Base-by-base conservation (phyloP, 2,329 filamentous ascomycete genomes). In the Torrubiella hemipterigena region DNA sequence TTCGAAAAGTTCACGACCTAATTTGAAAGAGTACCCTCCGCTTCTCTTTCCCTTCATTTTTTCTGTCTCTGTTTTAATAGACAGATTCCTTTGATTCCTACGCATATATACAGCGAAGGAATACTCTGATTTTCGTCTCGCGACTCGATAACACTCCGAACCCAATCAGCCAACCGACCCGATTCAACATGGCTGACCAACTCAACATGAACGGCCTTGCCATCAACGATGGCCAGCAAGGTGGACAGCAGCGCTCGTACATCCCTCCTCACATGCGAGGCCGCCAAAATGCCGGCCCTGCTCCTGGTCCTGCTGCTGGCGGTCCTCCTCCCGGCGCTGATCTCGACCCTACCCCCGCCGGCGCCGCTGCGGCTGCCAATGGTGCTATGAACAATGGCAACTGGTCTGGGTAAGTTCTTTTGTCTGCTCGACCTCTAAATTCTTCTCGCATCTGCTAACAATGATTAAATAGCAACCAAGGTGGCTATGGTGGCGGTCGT, bases 211-310 rank as follows among this genome's bases (percentile, higher is more conserved):
- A 69, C 54, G 74, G 76, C 54, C 67, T 89, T 50, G 78, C 63
- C 59, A 65, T 89, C 42, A 74, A 55, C 36, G 55, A 56, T 19
- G 55, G 50, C 34, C 42, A 46, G 29, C 49, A 53, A 33, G 44
- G 48, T 28, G 44, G 41, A 39, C 30, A 47, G 36, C 42, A 49
- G 42, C 78, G 79, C 50, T 81, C 81, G 35, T 91, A 91, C 67
- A 86, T 91, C 44, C 83, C 83, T 43, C 83, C 83, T 58, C 84
- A 91, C 59, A 76, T 87, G 68, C 77, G 83, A 52, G 64, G 62
- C 47, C 71, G 72, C 55, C 57, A 63, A 47, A 57, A 54, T 35
- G 21, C 24, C 19, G 20, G 21, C 22, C 17, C 30, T 29, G 22
- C 19, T 11, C 25, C 34, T 6, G 50, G 37, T 34, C 43, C 42